A percentile compares a stretch with the other conserved stretches of the same genome.
Conservation (phyloP, 2,329 filamentous ascomycete genomes). For the Sclerotinia nivalis region DNA sequence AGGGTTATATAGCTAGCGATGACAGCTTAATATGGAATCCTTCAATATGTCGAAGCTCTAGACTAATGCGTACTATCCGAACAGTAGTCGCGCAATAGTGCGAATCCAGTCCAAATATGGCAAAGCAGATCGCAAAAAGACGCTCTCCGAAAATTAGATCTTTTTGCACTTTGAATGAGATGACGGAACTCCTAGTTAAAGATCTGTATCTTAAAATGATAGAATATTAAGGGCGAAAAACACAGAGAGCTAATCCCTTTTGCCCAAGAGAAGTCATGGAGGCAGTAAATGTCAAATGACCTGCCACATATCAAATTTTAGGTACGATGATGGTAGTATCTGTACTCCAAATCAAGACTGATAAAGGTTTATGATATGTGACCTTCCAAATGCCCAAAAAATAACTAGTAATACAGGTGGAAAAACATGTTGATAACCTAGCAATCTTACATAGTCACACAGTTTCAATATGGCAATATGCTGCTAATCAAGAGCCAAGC, state of each 20-base stretch:
- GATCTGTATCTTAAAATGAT: background rate
- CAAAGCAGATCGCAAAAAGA: background rate
- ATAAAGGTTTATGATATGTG: background rate
- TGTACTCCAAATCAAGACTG: no score
- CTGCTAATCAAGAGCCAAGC: background rate
- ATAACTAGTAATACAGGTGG: background rate
- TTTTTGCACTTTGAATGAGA: background rate
- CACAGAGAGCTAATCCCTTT: background rate
- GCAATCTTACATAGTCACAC: background rate
- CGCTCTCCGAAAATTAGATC: background rate
- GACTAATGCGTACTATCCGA: background rate
- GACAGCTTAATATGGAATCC: no score
- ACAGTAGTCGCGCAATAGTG: background rate
- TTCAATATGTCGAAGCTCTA: no score
- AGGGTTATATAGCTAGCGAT: no score
- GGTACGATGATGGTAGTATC: background rate
- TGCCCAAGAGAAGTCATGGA: background rate
- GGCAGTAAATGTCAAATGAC: background rate
- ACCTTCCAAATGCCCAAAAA: no score
- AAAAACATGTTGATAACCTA: background rate
- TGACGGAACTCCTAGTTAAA: background rate
- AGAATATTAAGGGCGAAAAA: background rate
- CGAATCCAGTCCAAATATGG: background rate
- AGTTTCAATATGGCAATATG: background rate
- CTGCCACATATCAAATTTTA: background rate